A percentile compares a stretch with the other conserved stretches of the same genome.
Evolutionary conservation across 164 flowering plant species (phyloP).

Genomic region (Magnolia sinica): DNA sequence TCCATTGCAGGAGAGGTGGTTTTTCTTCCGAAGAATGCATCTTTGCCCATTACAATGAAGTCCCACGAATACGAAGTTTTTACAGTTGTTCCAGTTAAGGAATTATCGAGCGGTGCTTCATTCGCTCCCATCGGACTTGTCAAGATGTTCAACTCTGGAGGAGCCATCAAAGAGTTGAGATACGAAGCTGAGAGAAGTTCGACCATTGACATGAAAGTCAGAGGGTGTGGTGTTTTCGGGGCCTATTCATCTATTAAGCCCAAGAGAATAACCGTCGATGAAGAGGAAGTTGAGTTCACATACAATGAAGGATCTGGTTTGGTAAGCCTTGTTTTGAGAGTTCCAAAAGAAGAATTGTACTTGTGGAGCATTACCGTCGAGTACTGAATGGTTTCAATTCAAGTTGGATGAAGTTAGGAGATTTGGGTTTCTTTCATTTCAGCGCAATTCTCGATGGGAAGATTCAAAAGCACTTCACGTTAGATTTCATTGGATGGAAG

Average conservation of each 20-base stretch:
- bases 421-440: too few relatives aligned
- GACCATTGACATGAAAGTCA: constrained; percentile 43
- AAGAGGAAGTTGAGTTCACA: constrained; percentile 42
- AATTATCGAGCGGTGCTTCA: constrained; percentile 28
- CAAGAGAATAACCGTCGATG: constrained; percentile 42
- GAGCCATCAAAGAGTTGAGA: constrained; percentile 63
- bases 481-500: too few relatives aligned
- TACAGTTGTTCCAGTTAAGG: constrained; percentile 65
- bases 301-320: constrained; percentile 49
- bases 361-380: constrained; percentile 50
- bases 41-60: constrained; percentile 58
- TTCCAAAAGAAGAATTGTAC: constrained; percentile 54
- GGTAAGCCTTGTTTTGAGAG: constrained; percentile 34
- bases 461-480: too few relatives aligned
- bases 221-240: constrained; percentile 70
- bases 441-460: too few relatives aligned
- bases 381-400: background rate
- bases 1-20: constrained; percentile 57
- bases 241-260: constrained; percentile 66
- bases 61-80: constrained; percentile 68
- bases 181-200: constrained; percentile 30
- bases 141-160: constrained; percentile 86
- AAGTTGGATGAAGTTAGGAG: too few relatives aligned
- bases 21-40: constrained; percentile 54
- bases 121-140: constrained; percentile 77